These are phyloP conservation scores for Penicillium sp. DNA, from an alignment of 2,329 filamentous ascomycete species.

Conservation along the genomic window DNA sequence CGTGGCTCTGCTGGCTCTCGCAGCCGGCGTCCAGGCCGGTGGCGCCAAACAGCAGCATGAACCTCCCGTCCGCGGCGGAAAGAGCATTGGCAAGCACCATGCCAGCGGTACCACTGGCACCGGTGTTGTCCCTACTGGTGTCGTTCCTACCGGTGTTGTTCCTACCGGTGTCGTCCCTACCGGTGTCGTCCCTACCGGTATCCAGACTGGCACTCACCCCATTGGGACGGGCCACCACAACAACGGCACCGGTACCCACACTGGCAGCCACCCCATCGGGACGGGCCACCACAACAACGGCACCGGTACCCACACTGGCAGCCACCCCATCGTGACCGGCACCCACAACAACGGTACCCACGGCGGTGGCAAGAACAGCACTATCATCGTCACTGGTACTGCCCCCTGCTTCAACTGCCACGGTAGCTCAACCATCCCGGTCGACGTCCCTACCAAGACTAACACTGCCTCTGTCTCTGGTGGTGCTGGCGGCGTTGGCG, in stretches of 20 bases:
- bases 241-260: constrained; percentile 12
- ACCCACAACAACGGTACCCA: constrained; percentile 10
- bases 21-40: constrained; percentile 17
- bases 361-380: constrained; percentile 3
- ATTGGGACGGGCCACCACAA: constrained; percentile 11
- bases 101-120: not conserved
- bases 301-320: not conserved
- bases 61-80: constrained; percentile 16
- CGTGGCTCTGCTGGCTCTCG: constrained; percentile 22
- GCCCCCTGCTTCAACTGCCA: constrained; percentile 9
- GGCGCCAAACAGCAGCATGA: constrained; percentile 9
- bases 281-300: too few relatives aligned
- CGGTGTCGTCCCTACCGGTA: not conserved
- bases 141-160: not conserved
- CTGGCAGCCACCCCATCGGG: constrained; percentile 10
- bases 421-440: constrained; percentile 8
- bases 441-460: not conserved
- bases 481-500: not conserved
- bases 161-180: not conserved
- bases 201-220: constrained; percentile 21
- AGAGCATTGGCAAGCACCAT: constrained; percentile 4
- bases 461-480: constrained; percentile 1
- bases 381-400: constrained; percentile 15
- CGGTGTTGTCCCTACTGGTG: not conserved
- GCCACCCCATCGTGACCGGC: constrained; percentile 22